Conservation (phyloP, 257 asterid genomes). For the Orobanche coerulescens region DNA sequence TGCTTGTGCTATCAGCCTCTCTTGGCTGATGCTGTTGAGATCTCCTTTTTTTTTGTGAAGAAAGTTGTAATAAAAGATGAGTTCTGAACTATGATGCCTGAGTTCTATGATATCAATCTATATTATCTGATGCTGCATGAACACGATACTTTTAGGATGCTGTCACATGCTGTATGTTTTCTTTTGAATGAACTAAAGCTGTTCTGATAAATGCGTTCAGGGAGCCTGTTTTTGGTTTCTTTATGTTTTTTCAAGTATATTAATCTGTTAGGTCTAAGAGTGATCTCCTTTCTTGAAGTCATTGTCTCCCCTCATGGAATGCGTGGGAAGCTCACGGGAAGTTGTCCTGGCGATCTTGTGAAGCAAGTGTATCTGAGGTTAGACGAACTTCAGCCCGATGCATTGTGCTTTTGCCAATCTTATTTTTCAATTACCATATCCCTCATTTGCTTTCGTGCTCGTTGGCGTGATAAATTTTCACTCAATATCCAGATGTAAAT, state of each 20-base stretch:
- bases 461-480: slow-evolving; percentile 13
- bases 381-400: slow-evolving; percentile 13
- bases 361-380: slow-evolving; percentile 94
- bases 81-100: background rate
- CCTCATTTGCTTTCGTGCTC: slow-evolving; percentile 3
- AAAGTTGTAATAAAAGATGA: background rate
- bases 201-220: background rate
- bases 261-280: slow-evolving; percentile 13
- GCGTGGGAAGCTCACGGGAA: slow-evolving; percentile 91
- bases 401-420: background rate
- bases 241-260: slow-evolving; percentile 14
- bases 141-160: too few species aligned
- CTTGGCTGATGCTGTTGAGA: too few species aligned
- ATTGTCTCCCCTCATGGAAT: slow-evolving; percentile 95
- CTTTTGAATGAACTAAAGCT: too few species aligned
- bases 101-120: background rate
- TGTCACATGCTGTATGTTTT: background rate
- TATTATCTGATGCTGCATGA: too few species aligned
- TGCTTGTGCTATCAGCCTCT: background rate
- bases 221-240: slow-evolving; percentile 1
- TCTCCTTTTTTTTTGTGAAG: slow-evolving; percentile 10
- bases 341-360: slow-evolving; percentile 91
- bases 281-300: slow-evolving; percentile 44
- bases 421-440: background rate
- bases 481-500: background rate